Conservation (phyloP, 75 land plant species). For the Sequoiadendron giganteum region DNA sequence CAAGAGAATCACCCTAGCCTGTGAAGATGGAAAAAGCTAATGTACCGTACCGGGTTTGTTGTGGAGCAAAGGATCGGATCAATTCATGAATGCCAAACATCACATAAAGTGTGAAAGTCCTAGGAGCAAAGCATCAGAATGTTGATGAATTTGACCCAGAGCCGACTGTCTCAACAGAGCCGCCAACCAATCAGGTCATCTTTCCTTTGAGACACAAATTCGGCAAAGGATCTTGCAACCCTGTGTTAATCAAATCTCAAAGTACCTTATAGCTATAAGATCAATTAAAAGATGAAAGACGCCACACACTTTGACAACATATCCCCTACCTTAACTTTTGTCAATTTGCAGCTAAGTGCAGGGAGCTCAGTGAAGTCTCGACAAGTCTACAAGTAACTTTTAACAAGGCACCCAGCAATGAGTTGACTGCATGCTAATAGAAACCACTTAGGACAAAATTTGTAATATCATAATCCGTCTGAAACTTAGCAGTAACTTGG, state of each 20-base stretch:
- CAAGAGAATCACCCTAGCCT: neutral
- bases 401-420: neutral
- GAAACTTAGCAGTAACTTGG: neutral
- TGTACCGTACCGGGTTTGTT: neutral
- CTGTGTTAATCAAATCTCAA: neutral
- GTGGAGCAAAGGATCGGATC: neutral
- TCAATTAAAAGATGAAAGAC: neutral
- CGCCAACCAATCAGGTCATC: neutral
- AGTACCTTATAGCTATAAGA: neutral
- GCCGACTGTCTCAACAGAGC: neutral
- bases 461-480: neutral
- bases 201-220: neutral
- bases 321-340: neutral
- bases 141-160: neutral
- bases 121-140: neutral
- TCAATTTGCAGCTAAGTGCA: too few relatives aligned
- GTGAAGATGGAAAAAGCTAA: neutral
- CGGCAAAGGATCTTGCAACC: neutral
- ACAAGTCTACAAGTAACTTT: neutral
- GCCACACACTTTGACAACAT: neutral
- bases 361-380: neutral
- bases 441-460: neutral
- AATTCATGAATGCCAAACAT: neutral
- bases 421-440: neutral
- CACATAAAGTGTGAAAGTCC: neutral